Evolutionary conservation across 208 protist species (phyloP).

Genomic region (Porcisia hertigi): DNA sequence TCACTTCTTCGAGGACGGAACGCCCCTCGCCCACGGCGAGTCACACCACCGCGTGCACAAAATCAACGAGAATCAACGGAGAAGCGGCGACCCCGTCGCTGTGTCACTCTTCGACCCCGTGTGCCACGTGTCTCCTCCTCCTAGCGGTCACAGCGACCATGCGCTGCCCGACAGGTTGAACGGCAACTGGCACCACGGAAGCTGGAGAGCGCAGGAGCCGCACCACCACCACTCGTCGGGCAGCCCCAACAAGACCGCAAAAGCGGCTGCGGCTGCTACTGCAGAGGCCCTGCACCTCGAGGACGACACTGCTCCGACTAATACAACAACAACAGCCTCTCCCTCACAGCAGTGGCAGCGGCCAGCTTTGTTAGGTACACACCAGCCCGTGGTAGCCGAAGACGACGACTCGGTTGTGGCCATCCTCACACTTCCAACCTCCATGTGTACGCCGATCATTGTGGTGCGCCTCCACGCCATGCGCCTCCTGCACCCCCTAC

Average conservation of each 20-base stretch:
- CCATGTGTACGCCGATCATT: constrained; percentile 26
- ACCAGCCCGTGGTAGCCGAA: background rate
- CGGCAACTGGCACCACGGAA: background rate
- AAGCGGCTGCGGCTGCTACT: background rate
- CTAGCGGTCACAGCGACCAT: constrained; percentile 11
- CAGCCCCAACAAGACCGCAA: background rate
- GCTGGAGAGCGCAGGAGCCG: background rate
- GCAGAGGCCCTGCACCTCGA: constrained; percentile 3
- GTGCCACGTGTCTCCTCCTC: background rate
- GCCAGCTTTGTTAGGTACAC: background rate
- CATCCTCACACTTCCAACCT: constrained; percentile 22
- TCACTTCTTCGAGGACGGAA: background rate
- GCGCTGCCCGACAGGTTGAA: background rate
- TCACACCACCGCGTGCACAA: background rate
- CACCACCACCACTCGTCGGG: background rate
- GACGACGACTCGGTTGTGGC: constrained; percentile 25
- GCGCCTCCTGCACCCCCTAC: constrained; percentile 28
- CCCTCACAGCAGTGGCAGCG: background rate
- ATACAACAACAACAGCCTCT: background rate
- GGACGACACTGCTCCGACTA: background rate
- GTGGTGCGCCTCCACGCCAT: constrained; percentile 29
- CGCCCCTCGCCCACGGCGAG: constrained; percentile 2
- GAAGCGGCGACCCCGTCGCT: background rate
- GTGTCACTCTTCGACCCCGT: background rate
- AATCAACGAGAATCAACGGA: background rate